A percentile compares a stretch with the other conserved stretches of the same genome.
Conservation (phyloP, 2,329 filamentous ascomycete species). For the Aspergillus sergii region DNA sequence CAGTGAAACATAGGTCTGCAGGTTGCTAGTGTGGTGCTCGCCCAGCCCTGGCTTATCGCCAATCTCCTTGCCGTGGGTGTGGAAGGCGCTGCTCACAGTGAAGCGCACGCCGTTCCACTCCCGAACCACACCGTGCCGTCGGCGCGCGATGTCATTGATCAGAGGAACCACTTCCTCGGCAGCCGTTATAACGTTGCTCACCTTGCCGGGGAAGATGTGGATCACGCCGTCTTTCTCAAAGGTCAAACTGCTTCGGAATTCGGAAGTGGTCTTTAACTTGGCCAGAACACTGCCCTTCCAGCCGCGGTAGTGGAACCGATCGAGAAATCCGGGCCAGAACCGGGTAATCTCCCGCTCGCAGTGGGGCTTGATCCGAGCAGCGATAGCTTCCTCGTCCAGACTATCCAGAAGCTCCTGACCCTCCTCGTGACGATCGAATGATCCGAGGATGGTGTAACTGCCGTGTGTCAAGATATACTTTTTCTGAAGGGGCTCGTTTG, state of each 20-base stretch:
- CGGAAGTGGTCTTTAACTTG: constrained; percentile 6
- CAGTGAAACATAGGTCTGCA: constrained; percentile 1
- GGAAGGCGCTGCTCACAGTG: neutral
- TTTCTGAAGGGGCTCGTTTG: neutral
- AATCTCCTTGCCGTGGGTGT: neutral
- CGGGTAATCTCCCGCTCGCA: constrained; percentile 9
- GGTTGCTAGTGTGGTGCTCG: neutral
- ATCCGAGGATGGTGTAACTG: constrained; percentile 6
- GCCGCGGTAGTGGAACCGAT: constrained; percentile 5
- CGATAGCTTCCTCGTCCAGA: neutral
- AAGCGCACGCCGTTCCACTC: neutral
- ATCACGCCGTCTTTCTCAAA: constrained; percentile 8
- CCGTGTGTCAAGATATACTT: constrained; percentile 10
- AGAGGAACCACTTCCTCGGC: constrained; percentile 1
- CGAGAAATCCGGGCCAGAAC: constrained; percentile 9
- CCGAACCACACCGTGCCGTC: neutral
- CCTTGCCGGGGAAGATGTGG: constrained; percentile 13
- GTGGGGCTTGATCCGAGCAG: neutral
- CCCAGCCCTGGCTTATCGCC: constrained; percentile 1
- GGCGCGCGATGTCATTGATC: constrained; percentile 1
- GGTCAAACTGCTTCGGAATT: constrained; percentile 8
- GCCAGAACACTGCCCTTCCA: constrained; percentile 12
- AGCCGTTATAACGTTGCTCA: constrained; percentile 7
- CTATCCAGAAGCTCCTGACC: neutral
- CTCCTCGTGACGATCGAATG: neutral